Evolutionary conservation across 352 stramenopile genomes (phyloP).

Genomic region (Phytophthora podocarpi): DNA sequence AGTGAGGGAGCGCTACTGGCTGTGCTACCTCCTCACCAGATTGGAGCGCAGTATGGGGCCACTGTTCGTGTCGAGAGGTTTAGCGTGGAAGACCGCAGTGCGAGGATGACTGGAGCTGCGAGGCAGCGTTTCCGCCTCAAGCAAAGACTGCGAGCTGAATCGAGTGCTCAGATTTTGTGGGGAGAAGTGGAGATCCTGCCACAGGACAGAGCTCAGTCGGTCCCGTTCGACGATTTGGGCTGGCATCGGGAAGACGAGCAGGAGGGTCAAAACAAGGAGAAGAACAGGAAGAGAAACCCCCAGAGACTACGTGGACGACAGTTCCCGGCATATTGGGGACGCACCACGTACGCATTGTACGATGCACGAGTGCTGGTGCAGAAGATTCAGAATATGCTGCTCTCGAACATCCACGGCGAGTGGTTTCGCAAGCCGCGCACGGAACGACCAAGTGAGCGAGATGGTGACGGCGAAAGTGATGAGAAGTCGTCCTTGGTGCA

Average conservation of each 20-base stretch:
- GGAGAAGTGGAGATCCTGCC: constrained; percentile 73
- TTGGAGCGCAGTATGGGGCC: constrained; percentile 56
- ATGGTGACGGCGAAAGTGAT: constrained; percentile 3
- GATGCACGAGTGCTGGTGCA: constrained; percentile 61
- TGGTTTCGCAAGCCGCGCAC: constrained; percentile 60
- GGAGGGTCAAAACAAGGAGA: neutral
- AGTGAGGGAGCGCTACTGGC: constrained; percentile 60
- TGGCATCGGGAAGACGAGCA: constrained; percentile 11
- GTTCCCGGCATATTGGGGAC: constrained; percentile 58
- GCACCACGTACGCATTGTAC: constrained; percentile 55
- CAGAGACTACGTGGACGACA: constrained; percentile 26
- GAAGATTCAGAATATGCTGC: constrained; percentile 71
- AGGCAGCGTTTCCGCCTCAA: constrained; percentile 72
- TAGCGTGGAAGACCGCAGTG: constrained; percentile 44
- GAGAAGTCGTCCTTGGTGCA: constrained; percentile 28
- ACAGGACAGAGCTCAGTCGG: constrained; percentile 38
- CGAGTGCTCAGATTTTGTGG: constrained; percentile 13
- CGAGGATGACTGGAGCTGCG: constrained; percentile 59
- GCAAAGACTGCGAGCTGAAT: constrained; percentile 23
- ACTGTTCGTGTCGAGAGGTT: constrained; percentile 79
- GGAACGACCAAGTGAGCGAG: constrained; percentile 11
- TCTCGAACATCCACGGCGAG: constrained; percentile 73
- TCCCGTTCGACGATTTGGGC: constrained; percentile 48
- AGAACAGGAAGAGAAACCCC: constrained; percentile 19
- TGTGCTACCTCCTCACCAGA: constrained; percentile 61